Evolutionary conservation across 768 basidiomycete genomes (phyloP).

Genomic region (Trametes coccinea): DNA sequence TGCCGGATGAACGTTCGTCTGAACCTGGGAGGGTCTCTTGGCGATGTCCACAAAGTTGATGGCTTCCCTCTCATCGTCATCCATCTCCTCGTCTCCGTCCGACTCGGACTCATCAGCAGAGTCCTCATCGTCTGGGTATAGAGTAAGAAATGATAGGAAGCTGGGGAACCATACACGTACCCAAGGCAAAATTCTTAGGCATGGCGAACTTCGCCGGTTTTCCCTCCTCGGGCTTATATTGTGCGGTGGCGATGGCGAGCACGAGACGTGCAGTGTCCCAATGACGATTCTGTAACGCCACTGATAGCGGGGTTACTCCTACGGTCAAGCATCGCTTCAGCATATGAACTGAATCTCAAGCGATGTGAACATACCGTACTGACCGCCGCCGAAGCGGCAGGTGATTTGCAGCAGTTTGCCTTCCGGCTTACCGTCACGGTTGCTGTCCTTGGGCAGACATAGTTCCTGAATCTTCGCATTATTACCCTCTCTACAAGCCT

Average conservation of each 20-base stretch:
- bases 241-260: slow-evolving; percentile 55
- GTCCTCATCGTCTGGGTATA: slow-evolving; percentile 16
- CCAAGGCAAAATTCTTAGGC: neutral
- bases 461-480: too few relatives aligned
- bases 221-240: slow-evolving; percentile 45
- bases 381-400: too few relatives aligned
- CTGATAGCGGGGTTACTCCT: too few relatives aligned
- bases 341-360: too few relatives aligned
- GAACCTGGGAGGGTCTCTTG: slow-evolving; percentile 45
- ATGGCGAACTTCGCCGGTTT: slow-evolving; percentile 37
- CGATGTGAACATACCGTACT: too few relatives aligned
- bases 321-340: too few relatives aligned
- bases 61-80: slow-evolving; percentile 43
- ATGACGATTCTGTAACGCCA: slow-evolving; percentile 34
- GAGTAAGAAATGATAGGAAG: neutral
- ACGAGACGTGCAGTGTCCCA: slow-evolving; percentile 63
- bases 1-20: slow-evolving; percentile 41
- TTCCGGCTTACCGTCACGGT: too few relatives aligned
- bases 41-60: slow-evolving; percentile 56
- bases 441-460: too few relatives aligned
- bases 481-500: too few relatives aligned
- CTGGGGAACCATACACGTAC: too few relatives aligned
- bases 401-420: too few relatives aligned
- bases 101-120: slow-evolving; percentile 32
- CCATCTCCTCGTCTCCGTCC: slow-evolving; percentile 43